These are phyloP conservation scores for Wickerhamiella sergipiensis DNA, from an alignment of 805 yeast species.

Conservation along the genomic window DNA sequence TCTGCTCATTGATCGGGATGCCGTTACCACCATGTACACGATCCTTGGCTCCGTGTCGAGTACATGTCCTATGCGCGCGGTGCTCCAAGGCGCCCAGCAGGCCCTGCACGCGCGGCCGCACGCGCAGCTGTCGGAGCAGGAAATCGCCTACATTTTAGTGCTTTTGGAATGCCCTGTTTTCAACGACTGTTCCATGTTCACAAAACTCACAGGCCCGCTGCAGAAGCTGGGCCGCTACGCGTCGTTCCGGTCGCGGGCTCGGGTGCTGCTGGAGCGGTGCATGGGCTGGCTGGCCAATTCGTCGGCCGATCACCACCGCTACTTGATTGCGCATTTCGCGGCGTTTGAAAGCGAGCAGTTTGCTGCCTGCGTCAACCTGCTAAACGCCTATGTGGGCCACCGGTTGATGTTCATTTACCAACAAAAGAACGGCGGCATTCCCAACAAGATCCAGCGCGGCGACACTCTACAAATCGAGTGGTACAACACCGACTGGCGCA, in stretches of 20 bases:
- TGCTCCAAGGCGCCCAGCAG: conserved; percentile 18
- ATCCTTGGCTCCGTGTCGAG: conserved; percentile 11
- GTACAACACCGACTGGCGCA: conserved; percentile 75
- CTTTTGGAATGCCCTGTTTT: conserved; percentile 18
- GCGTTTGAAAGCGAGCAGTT: conserved; percentile 33
- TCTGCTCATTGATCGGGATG: conserved; percentile 4
- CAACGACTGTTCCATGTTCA: conserved; percentile 20
- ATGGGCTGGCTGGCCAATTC: conserved; percentile 53
- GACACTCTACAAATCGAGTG: conserved; percentile 30
- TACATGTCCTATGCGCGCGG: conserved; percentile 18
- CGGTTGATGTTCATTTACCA: conserved; percentile 38
- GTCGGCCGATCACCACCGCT: conserved; percentile 28
- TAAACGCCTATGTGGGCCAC: conserved; percentile 68
- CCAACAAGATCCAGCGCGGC: conserved; percentile 12
- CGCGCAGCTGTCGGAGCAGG: conserved; percentile 9
- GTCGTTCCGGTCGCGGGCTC: conserved; percentile 27
- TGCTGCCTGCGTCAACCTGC: conserved; percentile 42
- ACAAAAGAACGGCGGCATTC: conserved; percentile 12
- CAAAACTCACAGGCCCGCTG: conserved; percentile 19
- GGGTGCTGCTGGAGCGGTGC: conserved; percentile 54
- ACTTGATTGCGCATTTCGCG: conserved; percentile 44
- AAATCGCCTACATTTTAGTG: conserved; percentile 14
- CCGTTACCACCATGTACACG: conserved; percentile 9
- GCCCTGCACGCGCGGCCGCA: conserved; percentile 14
- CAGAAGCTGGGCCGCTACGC: conserved; percentile 19